Base-by-base conservation (phyloP, 495 filamentous ascomycete species). In the Aspergillus egyptiacus region DNA sequence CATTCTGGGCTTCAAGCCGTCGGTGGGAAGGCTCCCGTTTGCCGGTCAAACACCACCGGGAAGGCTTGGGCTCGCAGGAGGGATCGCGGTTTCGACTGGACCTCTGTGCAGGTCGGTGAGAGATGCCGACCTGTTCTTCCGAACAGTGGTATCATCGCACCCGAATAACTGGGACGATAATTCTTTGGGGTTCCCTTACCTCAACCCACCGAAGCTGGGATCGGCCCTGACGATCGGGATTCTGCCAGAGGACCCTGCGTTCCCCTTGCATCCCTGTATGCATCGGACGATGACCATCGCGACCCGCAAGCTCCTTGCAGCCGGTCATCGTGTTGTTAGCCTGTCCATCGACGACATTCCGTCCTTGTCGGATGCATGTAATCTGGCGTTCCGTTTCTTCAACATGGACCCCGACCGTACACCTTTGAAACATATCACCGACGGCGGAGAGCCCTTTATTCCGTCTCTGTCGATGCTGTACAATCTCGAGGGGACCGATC, bases 1-100 rank as follows among this genome's bases (percentile, higher is more conserved):
- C 11, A 42, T 82, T 0, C 81, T 73, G 54, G 83, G 82, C 0
- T 71, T 84, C 47, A 78, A 78, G 49, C 82, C 84, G 0, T 83
- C 76, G 0, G 58, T 63, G 13, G 68, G 64, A n/a, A 68, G 82
- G 11, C 60, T 86, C 0, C 83, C 84, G 0, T 62, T 51, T 28
- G 51, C 45, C 2, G 64, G 59, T 0, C 44, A 57, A 15, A 54
- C 48, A 59, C 34, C 76, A 69, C 6, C 59, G 52, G 75, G 8
- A 71, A 74, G 27, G 48, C 53, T 18, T 50, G 65, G 47, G 61
- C 76, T 44, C 74, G 81, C 58, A 51, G 63, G 45, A 17, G 51
- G 40, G 62, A 72, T 59, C 34, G 68, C 38, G 0, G 36, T 55
- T 2, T 53, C 56, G 6, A 48, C 50, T 1, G 79, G 57, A 63